Evolutionary conservation across 75 land plant species (phyloP), one percentile per base, ranked within the genome.

Genomic region (Isoetes taiwanensis): DNA sequence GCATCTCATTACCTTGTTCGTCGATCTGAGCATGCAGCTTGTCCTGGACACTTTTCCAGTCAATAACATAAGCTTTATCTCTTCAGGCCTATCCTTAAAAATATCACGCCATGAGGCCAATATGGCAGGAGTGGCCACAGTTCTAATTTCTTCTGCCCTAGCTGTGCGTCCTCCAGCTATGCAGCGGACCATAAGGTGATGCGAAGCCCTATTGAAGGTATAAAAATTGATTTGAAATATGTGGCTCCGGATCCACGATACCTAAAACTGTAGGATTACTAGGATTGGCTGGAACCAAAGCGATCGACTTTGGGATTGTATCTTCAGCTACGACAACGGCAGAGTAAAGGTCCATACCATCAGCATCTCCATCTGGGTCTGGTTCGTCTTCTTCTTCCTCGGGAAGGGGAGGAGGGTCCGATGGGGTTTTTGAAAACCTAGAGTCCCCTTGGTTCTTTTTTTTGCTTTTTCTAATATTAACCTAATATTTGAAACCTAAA

Each of bases 191-290:
- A 46, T 46, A 5, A 46, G 16, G 12, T 23, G 5, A 23, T 46
- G 50, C 6, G 50, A 46, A 6, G 50, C 50, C 8, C 50, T 16
- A 19, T 46, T 46, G 50, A 46, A 46, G 16, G 50, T 46, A 23
- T 46, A n/a, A 46, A 23, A 46, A 46, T 23, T 46, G 50, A 23
- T n/a, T 46, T 8, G 50, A 46, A 19, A 46, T 46, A 23, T 46
- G 50, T 6, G 50, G 50, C 50, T 46, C 50, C 23, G 50, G 50
- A 46, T 46, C 50, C 16, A 46, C 50, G 50, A n/a, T n/a, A n/a
- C n/a, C n/a, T n/a, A n/a, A n/a, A n/a, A n/a, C n/a, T n/a, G n/a
- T n/a, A n/a, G n/a, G n/a, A n/a, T n/a, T n/a, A n/a, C n/a, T n/a
- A n/a, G n/a, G n/a, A n/a, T n/a, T n/a, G n/a, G n/a, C n/a, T n/a